Percentiles rank a stretch among this genome's conserved stretches.
Evolutionary conservation across 495 filamentous ascomycete species (phyloP).

Genomic region (Neurospora sp.): DNA sequence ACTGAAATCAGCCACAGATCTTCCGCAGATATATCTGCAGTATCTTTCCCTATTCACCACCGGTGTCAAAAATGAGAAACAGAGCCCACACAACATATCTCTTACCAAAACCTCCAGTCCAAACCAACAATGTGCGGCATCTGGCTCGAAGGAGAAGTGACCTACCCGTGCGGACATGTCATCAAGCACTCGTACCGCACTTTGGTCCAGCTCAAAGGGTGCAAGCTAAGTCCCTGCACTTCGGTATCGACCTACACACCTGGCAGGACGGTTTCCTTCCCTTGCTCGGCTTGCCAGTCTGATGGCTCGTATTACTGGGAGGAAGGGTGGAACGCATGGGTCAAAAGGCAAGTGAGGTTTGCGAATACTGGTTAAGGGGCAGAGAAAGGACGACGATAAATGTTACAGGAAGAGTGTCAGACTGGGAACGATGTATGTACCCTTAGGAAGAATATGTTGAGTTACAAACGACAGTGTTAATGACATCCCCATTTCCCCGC

Average conservation of each 20-base stretch:
- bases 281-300: not conserved
- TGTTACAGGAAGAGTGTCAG: too few relatives aligned
- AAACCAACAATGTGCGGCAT: not conserved
- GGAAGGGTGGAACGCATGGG: not conserved
- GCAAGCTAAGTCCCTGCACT: not conserved
- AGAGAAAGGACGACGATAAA: not conserved
- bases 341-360: not conserved
- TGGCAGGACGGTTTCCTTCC: not conserved
- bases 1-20: fast-evolving
- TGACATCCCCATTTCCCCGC: too few relatives aligned
- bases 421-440: too few relatives aligned
- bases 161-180: not conserved
- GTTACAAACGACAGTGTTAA: too few relatives aligned
- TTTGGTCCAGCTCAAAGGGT: not conserved
- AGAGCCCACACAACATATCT: too few relatives aligned
- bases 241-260: not conserved
- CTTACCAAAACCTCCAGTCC: not conserved
- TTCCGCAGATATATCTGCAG: not conserved
- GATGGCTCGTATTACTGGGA: not conserved
- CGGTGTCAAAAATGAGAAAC: too few relatives aligned
- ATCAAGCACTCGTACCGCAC: not conserved
- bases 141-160: not conserved
- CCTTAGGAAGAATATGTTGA: too few relatives aligned
- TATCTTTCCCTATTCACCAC: too few relatives aligned
- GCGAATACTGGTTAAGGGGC: not conserved